Percentiles rank a stretch among this genome's conserved stretches.
Conservation (phyloP, 768 basidiomycete species). For the Russula compacta region DNA sequence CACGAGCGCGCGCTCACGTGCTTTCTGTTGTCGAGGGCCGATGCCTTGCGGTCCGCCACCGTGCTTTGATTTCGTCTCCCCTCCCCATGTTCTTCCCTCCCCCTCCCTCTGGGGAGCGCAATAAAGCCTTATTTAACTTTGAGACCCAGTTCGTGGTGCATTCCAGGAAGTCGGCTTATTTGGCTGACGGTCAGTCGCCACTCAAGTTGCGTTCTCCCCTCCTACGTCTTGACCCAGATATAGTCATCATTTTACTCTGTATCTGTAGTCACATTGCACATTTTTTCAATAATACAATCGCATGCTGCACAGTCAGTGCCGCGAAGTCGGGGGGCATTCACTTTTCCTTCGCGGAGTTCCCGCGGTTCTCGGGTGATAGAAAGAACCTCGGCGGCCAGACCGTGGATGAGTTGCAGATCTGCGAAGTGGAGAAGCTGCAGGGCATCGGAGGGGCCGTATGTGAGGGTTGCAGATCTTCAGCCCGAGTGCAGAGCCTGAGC, state of each 20-base stretch:
- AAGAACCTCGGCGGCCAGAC: constrained; percentile 39
- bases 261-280: constrained; percentile 30
- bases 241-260: no score
- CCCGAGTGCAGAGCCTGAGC: constrained; percentile 6
- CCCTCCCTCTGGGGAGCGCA: no score
- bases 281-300: constrained; percentile 27
- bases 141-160: constrained; percentile 27
- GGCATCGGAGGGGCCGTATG: constrained; percentile 54
- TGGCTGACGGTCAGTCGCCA: constrained; percentile 27
- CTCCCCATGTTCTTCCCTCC: no score
- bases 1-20: no score
- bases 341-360: constrained; percentile 31
- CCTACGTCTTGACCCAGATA: not conserved
- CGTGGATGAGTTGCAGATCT: constrained; percentile 53
- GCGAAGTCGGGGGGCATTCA: constrained; percentile 26
- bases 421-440: constrained; percentile 55
- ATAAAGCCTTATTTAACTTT: no score
- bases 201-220: constrained; percentile 26
- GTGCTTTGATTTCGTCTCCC: no score
- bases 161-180: constrained; percentile 27
- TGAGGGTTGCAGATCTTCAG: constrained; percentile 25
- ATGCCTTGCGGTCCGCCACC: no score
- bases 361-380: not conserved
- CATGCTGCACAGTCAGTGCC: constrained; percentile 19
- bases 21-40: no score